Conservation (phyloP, 352 stramenopile genomes). For the Phytopythium oedochilum region DNA sequence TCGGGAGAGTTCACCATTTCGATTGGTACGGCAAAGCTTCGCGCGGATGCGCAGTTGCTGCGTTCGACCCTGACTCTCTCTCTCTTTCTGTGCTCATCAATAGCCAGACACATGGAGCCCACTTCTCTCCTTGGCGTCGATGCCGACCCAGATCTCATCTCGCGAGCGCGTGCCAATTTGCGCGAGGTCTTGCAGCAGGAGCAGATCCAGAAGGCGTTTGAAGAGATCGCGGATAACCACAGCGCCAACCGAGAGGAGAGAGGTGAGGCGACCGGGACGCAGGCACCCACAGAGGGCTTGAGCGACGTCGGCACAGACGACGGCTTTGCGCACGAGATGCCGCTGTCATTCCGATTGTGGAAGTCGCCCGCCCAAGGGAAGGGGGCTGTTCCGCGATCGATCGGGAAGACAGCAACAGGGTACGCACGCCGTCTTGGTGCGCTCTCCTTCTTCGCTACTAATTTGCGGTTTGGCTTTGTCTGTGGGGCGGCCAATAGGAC, state of each 20-base stretch:
- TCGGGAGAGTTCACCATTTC: constrained; percentile 72
- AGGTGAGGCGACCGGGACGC: neutral
- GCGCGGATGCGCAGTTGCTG: neutral
- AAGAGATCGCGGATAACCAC: constrained; percentile 23
- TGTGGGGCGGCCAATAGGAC: constrained; percentile 12
- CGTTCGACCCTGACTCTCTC: neutral
- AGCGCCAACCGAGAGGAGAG: constrained; percentile 3
- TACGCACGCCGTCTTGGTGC: constrained; percentile 15
- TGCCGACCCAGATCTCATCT: constrained; percentile 64
- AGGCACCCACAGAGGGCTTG: neutral
- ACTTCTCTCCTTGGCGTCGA: constrained; percentile 67
- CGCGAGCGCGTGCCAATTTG: constrained; percentile 45
- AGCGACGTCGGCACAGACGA: too few species aligned
- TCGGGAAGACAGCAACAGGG: constrained; percentile 49
- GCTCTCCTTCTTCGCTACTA: too few species aligned
- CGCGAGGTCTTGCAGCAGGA: constrained; percentile 61
- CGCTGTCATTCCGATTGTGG: constrained; percentile 65
- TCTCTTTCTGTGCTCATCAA: too few species aligned
- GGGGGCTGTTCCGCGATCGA: constrained; percentile 23
- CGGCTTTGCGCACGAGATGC: constrained; percentile 24
- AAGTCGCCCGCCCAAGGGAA: constrained; percentile 38
- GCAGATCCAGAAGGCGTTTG: constrained; percentile 49
- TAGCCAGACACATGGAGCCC: constrained; percentile 46
- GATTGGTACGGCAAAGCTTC: constrained; percentile 30
- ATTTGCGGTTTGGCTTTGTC: neutral